Conservation (phyloP, 148 eudicot genomes). For the Persicaria tinctoria region DNA sequence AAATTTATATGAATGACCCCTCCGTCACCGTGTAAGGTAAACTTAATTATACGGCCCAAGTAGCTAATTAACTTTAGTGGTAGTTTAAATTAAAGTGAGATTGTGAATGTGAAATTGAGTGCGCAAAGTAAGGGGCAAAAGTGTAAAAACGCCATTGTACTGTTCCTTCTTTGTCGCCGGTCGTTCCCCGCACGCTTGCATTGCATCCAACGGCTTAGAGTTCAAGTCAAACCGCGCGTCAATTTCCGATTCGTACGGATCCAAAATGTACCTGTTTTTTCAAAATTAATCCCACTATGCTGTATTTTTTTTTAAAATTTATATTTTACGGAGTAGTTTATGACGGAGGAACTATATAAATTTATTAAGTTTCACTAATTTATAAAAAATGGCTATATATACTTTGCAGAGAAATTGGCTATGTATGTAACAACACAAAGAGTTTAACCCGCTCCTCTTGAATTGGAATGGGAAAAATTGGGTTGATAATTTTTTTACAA, state of each 20-base stretch:
- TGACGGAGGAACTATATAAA: too few species aligned
- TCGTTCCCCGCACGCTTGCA: conserved; percentile 12
- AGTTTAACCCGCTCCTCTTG: too few species aligned
- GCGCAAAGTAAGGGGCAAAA: background rate
- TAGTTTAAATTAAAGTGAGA: conserved; percentile 5
- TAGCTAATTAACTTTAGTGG: background rate
- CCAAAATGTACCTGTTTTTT: background rate
- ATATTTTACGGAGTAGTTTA: too few species aligned
- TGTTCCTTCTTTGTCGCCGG: conserved; percentile 11
- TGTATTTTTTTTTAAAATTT: background rate
- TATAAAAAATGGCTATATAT: too few species aligned
- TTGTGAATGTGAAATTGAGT: background rate
- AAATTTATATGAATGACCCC: too few species aligned
- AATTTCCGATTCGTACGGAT: background rate
- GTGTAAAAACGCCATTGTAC: background rate
- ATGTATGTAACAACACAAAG: too few species aligned
- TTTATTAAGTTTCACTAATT: too few species aligned
- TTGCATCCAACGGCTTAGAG: background rate
- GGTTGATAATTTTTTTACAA: too few species aligned
- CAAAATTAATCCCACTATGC: background rate
- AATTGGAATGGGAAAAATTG: too few species aligned
- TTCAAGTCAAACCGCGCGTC: background rate
- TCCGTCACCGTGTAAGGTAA: too few species aligned
- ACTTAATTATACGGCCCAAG: too few species aligned
- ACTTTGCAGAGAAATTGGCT: too few species aligned